Evolutionary conservation across 768 basidiomycete genomes (phyloP).

Genomic region (Amanita muscaria): DNA sequence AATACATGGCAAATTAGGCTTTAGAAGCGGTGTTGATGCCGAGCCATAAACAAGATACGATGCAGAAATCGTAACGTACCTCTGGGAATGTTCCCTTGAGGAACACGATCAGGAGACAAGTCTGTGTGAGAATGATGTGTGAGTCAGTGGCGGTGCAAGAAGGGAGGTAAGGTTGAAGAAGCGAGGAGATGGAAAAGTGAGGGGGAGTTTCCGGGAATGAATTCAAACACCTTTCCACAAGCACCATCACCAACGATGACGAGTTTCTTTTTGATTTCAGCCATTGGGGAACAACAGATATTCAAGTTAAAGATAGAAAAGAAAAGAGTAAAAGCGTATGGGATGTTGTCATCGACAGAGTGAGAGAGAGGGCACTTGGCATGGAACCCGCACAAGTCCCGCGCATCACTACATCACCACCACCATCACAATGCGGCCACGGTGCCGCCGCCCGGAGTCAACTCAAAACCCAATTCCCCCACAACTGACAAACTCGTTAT

Average conservation of each 20-base stretch:
- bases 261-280: constrained; percentile 97
- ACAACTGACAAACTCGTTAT: constrained; percentile 54
- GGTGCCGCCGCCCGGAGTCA: no score
- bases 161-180: constrained; percentile 1
- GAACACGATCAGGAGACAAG: constrained; percentile 92
- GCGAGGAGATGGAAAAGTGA: constrained; percentile 15
- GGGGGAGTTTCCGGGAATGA: constrained; percentile 8
- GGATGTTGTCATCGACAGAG: no score
- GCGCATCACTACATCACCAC: no score
- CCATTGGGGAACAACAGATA: no score
- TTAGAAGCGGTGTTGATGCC: no score
- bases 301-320: background rate
- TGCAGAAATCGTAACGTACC: constrained; percentile 37
- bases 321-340: background rate
- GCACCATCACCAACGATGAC: constrained; percentile 99
- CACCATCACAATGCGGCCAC: no score
- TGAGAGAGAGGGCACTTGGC: no score
- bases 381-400: no score
- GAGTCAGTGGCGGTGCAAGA: background rate
- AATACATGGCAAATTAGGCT: background rate
- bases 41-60: no score
- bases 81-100: constrained; percentile 96
- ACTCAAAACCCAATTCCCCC: constrained; percentile 21
- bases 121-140: constrained; percentile 37
- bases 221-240: constrained; percentile 79